Evolutionary conservation across 2,329 filamentous ascomycete genomes (phyloP).

Genomic region (Colletotrichum tabaci): DNA sequence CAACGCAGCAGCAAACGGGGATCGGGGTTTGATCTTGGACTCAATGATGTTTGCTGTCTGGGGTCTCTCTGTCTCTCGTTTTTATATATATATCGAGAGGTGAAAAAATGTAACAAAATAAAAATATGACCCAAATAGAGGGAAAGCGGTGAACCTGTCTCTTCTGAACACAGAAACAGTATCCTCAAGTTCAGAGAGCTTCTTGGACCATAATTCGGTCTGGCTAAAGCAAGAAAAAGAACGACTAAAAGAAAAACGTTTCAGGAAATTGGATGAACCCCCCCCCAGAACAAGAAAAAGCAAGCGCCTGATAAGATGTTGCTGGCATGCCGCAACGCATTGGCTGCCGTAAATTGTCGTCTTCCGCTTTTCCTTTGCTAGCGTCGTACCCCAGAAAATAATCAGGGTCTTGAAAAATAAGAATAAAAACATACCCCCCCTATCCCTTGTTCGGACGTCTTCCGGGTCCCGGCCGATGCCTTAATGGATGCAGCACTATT

Average conservation of each 20-base stretch:
- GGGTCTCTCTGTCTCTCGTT: not conserved
- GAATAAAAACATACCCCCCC: not conserved
- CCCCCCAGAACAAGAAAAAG: slow-evolving; percentile 3
- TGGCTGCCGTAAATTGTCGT: slow-evolving; percentile 11
- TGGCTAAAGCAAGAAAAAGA: not conserved
- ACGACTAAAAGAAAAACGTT: not conserved
- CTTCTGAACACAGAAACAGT: slow-evolving; percentile 8
- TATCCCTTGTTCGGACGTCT: slow-evolving; percentile 1
- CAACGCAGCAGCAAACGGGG: slow-evolving; percentile 16
- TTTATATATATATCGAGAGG: not conserved
- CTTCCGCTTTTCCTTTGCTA: not conserved
- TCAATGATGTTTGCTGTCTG: slow-evolving; percentile 17
- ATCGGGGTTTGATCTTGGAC: not conserved
- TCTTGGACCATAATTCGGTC: not conserved
- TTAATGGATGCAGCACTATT: slow-evolving; percentile 1
- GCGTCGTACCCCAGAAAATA: not conserved
- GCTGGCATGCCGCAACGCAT: slow-evolving; percentile 14
- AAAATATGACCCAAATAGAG: not conserved
- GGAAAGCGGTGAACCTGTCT: slow-evolving; percentile 27
- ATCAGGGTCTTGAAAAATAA: not conserved
- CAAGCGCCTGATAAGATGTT: slow-evolving; percentile 18
- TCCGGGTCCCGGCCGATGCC: not conserved
- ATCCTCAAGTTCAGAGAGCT: not conserved
- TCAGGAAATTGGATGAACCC: not conserved
- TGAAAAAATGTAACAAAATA: too few relatives aligned